phyloP scores from a whole-genome alignment of 1,284 basidiomycete species.

The Apiotrichum siamense region DNA sequence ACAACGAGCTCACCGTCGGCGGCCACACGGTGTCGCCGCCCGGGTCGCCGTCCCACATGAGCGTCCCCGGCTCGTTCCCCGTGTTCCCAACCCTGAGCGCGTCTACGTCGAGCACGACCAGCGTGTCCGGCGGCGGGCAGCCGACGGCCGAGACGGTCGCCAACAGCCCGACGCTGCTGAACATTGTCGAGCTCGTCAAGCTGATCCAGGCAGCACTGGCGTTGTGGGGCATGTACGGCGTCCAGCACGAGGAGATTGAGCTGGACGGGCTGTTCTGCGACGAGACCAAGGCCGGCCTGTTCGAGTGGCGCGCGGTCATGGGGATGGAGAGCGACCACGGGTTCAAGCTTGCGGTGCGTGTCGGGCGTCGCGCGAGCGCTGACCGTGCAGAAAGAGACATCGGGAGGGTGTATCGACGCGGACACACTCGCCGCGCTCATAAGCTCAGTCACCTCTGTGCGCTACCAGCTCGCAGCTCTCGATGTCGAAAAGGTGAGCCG shows the following conservation, averaged over 20 bases:
- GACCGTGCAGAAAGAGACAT: slow-evolving; percentile 35
- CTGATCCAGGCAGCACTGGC: slow-evolving; percentile 38
- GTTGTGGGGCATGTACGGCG: slow-evolving; percentile 35
- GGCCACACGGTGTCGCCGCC: slow-evolving; percentile 24
- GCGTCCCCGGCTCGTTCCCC: no score
- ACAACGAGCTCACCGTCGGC: slow-evolving; percentile 1
- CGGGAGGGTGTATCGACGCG: slow-evolving; percentile 42
- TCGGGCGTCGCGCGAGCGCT: neutral
- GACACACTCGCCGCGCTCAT: slow-evolving; percentile 37
- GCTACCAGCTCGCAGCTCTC: slow-evolving; percentile 35
- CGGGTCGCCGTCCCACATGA: slow-evolving; percentile 21
- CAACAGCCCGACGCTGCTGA: slow-evolving; percentile 29
- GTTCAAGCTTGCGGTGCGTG: slow-evolving; percentile 36
- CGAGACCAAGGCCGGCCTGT: slow-evolving; percentile 42
- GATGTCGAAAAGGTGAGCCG: slow-evolving; percentile 27
- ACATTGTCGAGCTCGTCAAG: slow-evolving; percentile 37
- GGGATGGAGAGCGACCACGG: slow-evolving; percentile 43
- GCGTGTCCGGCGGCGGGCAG: neutral
- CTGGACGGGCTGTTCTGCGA: slow-evolving; percentile 44
- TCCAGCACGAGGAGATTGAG: slow-evolving; percentile 19
- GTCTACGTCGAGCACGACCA: neutral
- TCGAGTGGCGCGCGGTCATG: slow-evolving; percentile 36
- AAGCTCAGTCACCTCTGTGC: slow-evolving; percentile 36
- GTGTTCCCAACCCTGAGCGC: neutral
- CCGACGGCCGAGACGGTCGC: neutral